Percentiles rank a stretch among this genome's conserved stretches.
These are phyloP conservation scores for Rhynchospora breviuscula DNA, from an alignment of 176 grass and related monocot species.

Conservation along the genomic window DNA sequence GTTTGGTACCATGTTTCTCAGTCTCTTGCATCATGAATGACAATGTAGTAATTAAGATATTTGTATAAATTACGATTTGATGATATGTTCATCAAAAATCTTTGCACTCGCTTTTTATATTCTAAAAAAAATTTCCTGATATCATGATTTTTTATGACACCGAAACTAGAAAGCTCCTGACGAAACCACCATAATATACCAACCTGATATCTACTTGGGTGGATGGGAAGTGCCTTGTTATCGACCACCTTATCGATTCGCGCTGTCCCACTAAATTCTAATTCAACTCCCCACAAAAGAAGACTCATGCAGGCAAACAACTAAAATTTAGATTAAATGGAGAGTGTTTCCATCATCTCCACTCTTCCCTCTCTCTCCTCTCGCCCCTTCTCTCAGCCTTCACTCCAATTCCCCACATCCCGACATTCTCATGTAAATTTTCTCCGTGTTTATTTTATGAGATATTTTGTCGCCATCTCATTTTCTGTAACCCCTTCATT, in stretches of 20 bases:
- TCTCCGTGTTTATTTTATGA: background rate
- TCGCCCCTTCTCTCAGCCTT: constrained; percentile 21
- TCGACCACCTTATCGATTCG: constrained; percentile 19
- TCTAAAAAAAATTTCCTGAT: background rate
- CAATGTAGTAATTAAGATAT: too few relatives aligned
- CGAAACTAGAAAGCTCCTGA: too few relatives aligned
- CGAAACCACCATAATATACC: too few relatives aligned
- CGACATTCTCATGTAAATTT: constrained; percentile 26
- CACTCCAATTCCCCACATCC: constrained; percentile 7
- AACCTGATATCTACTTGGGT: background rate
- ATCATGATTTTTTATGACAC: background rate
- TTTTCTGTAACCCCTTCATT: background rate
- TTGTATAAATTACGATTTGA: background rate
- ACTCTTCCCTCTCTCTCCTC: constrained; percentile 31
- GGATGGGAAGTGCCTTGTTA: background rate
- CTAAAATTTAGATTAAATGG: constrained; percentile 26
- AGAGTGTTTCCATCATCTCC: constrained; percentile 46
- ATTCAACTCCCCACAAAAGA: too few relatives aligned
- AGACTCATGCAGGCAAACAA: background rate
- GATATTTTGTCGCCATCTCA: background rate
- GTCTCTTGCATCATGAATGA: too few relatives aligned
- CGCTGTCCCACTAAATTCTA: background rate
- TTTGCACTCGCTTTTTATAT: background rate
- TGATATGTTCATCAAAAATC: background rate
- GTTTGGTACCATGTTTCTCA: too few relatives aligned